Base-by-base conservation (phyloP, 1,284 basidiomycete genomes). In the Puccinia brachypodii region DNA sequence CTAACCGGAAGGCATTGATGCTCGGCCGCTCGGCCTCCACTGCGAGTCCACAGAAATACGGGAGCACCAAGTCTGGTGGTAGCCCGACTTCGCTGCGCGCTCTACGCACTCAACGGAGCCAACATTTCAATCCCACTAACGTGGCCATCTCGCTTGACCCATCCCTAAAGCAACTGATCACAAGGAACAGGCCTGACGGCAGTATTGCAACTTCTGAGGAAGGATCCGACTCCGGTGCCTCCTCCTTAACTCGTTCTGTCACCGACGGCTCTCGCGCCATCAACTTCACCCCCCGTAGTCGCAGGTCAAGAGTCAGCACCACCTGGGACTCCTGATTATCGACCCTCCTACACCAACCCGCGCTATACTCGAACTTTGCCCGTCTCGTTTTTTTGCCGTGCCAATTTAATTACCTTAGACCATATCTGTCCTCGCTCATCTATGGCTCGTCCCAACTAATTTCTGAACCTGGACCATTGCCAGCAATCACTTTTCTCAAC, bases 271-370 rank as follows among this genome's bases (percentile, higher is more conserved):
- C 64, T 36, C 77, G 53, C 14, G 25, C 66, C 4, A 19, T 36
- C 25, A 47, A 72, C 68, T 71, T 79, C 40, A 56, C 68, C 25
- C 66, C 66, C 25, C 77, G 76, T 3, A 50, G 64, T 50, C 76
- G 76, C 13, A 66, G 76, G 44, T 66, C 76, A 22, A 73, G 50
- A 53, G 31, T 56, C 33, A 31, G 16, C 50, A 28, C 33, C n/a
- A 28, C 4, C 2, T 33, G 19, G 25, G 69, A 72, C 36, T 66
- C 13, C 3, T 66, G 33, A 66, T n/a, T n/a, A n/a, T n/a, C n/a
- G n/a, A n/a, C n/a, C n/a, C n/a, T n/a, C n/a, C n/a, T n/a, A n/a
- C n/a, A n/a, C n/a, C n/a, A n/a, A n/a, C n/a, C n/a, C n/a, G n/a
- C n/a, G n/a, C n/a, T n/a, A n/a, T n/a, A n/a, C n/a, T n/a, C n/a